Base-by-base conservation (phyloP, 2,329 filamentous ascomycete genomes). In the Colletotrichum noveboracense region DNA sequence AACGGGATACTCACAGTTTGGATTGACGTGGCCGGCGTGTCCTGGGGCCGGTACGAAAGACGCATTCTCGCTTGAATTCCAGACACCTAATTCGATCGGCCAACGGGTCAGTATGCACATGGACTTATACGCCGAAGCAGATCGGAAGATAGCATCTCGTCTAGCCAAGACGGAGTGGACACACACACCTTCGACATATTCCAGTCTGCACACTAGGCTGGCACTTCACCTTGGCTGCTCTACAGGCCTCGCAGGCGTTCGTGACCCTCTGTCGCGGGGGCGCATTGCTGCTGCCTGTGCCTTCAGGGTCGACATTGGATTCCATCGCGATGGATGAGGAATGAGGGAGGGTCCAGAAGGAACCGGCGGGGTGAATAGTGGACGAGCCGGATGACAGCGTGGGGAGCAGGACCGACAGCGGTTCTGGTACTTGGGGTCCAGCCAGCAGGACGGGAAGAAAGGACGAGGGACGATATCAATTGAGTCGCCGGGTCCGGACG, bases 211-310 rank as follows among this genome's bases (percentile, higher is more conserved):
- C 83, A 74, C 87, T 88, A 6, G 87, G 82, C 76, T 87, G 86
- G 77, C 90, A 91, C 72, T 88, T 89, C 26, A 90, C 84, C 82
- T 91, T 91, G 72, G 89, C 88, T 13, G 82, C 84, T 70, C 90
- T 84, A 77, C 90, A 91, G 4, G 88, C 87, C 80, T 91, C 89
- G 71, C 89, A 91, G 24, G 89, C 85, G 83, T 91, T 85, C 56
- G 75, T 76, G 34, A 78, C 75, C 65, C 75, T 73, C 55, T 77
- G 71, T 48, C 75, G 69, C 13, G 36, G 65, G 36, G 69, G 32
- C 16, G 68, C 60, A 55, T 16, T 38, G 36, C 48, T 43, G 24
- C 24, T n/a, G 30, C 14, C 28, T 14, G 30, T 21, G 24, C 52
- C 52, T 64, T 73, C 74, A 34, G 43, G 21, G n/a, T 73, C 74